phyloP scores from a whole-genome alignment of 129 eudicot species.

The Apium graveolens region DNA sequence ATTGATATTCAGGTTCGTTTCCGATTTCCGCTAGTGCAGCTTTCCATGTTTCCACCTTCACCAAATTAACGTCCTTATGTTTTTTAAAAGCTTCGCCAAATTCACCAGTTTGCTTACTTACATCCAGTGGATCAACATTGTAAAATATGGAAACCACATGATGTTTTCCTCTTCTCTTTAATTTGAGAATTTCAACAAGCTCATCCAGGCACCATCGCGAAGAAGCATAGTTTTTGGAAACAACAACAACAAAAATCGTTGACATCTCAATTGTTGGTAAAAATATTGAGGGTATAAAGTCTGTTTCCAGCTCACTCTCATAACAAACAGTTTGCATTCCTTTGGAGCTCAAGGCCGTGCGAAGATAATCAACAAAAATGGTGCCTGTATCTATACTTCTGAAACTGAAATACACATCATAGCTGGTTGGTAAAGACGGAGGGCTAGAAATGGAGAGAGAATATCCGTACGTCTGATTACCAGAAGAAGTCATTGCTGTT shows the following conservation, averaged over 20 bases:
- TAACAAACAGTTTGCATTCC: background rate
- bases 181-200: background rate
- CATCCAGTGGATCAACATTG: background rate
- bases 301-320: background rate
- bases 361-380: background rate
- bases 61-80: background rate
- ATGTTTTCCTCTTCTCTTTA: background rate
- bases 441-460: background rate
- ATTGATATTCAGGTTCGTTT: background rate
- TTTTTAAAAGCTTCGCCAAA: background rate
- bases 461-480: background rate
- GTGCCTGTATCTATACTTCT: background rate
- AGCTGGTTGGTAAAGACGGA: background rate
- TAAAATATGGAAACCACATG: background rate
- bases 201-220: background rate
- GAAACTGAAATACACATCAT: background rate
- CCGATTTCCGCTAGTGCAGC: background rate
- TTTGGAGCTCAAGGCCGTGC: background rate
- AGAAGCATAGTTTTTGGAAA: background rate
- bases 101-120: background rate
- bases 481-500: background rate
- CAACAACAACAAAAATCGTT: background rate
- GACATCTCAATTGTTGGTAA: background rate
- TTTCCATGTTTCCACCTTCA: background rate
- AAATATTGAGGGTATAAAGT: background rate